A percentile compares a stretch with the other conserved stretches of the same genome.
These are phyloP conservation scores for Aphanomyces stellatus DNA, from an alignment of 352 stramenopile genomes.

Conservation along the genomic window DNA sequence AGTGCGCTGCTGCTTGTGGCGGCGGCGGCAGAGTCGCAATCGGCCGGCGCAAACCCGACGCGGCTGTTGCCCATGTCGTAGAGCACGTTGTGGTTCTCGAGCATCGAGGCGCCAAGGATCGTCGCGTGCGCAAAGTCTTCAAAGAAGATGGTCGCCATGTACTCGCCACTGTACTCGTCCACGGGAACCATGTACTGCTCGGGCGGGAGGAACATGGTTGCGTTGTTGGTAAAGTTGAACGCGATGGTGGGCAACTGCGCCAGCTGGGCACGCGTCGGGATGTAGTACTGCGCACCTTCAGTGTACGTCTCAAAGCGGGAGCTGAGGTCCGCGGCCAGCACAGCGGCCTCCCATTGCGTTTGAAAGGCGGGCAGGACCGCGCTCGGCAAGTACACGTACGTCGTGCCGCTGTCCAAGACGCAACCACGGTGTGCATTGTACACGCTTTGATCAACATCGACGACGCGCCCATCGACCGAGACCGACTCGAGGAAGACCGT, in stretches of 20 bases:
- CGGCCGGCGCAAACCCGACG: constrained; percentile 47
- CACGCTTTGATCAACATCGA: constrained; percentile 32
- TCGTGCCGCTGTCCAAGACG: constrained; percentile 73
- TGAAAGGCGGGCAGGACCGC: constrained; percentile 32
- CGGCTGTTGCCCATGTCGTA: constrained; percentile 69
- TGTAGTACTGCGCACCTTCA: constrained; percentile 24
- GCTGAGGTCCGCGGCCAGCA: constrained; percentile 26
- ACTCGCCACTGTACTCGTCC: constrained; percentile 28
- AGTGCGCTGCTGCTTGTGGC: constrained; percentile 29
- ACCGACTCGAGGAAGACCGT: constrained; percentile 52
- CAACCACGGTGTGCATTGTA: constrained; percentile 59
- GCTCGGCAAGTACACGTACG: constrained; percentile 62
- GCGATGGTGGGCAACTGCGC: constrained; percentile 42
- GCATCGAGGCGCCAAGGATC: constrained; percentile 58
- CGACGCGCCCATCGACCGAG: constrained; percentile 27
- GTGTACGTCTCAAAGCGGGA: not conserved
- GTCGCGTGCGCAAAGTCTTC: constrained; percentile 45
- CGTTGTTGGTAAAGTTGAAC: constrained; percentile 59
- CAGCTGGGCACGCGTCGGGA: constrained; percentile 26
- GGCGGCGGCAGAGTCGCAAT: constrained; percentile 33
- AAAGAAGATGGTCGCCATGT: constrained; percentile 67
- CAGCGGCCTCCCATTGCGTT: constrained; percentile 36
- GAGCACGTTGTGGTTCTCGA: constrained; percentile 66
- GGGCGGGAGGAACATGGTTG: constrained; percentile 40
- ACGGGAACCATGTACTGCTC: constrained; percentile 48